A percentile compares a stretch with the other conserved stretches of the same genome.
phyloP scores from a whole-genome alignment of 495 filamentous ascomycete species.

The Podospora australis region DNA sequence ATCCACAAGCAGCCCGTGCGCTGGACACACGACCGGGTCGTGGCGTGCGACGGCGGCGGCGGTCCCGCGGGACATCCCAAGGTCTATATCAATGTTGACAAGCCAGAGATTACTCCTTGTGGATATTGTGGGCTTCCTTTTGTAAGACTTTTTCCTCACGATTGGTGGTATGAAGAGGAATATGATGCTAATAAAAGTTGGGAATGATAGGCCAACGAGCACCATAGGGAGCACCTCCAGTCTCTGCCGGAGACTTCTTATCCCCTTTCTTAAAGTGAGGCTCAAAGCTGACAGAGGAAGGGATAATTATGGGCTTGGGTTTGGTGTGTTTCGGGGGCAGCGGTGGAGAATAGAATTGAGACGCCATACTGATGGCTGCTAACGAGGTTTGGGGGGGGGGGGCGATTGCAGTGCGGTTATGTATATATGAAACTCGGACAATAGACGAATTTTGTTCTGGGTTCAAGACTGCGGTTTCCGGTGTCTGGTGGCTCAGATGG shows the following conservation, averaged over 20 bases:
- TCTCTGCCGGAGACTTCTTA: slow-evolving; percentile 72
- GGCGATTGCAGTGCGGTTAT: too few species aligned
- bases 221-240: slow-evolving; percentile 74
- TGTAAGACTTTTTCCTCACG: slow-evolving; percentile 50
- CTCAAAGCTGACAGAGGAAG: too few species aligned
- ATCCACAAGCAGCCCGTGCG: slow-evolving; percentile 93
- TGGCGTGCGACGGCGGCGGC: slow-evolving; percentile 89
- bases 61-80: slow-evolving; percentile 85
- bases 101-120: slow-evolving; percentile 85
- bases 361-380: too few species aligned
- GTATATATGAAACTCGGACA: background rate
- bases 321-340: too few species aligned
- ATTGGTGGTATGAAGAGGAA: background rate
- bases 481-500: too few species aligned
- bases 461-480: too few species aligned
- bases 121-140: slow-evolving; percentile 93
- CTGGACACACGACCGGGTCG: slow-evolving; percentile 76
- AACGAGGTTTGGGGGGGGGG: too few species aligned
- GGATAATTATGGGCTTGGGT: background rate
- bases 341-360: too few species aligned
- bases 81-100: slow-evolving; percentile 97
- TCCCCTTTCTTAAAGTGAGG: slow-evolving; percentile 47
- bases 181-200: background rate
- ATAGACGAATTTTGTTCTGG: background rate
- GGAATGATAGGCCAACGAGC: slow-evolving; percentile 66